A percentile compares a stretch with the other conserved stretches of the same genome.
Evolutionary conservation across 2,329 filamentous ascomycete genomes (phyloP).

Genomic region (Dactylellina parvicollis): DNA sequence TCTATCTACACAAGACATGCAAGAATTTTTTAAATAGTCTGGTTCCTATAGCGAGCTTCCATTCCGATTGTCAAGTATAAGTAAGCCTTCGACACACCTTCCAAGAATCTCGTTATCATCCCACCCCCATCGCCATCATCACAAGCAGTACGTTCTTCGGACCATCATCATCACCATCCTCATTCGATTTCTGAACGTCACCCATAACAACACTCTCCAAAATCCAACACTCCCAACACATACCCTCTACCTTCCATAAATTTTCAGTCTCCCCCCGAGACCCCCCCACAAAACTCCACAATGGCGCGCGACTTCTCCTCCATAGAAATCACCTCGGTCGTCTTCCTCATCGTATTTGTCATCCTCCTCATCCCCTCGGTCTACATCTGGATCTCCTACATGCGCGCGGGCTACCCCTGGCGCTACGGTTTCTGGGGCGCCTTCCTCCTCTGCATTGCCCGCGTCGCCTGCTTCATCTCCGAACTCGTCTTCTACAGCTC

Average conservation of each 20-base stretch:
- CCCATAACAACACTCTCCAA: background rate
- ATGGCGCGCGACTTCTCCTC: constrained; percentile 30
- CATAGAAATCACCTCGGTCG: constrained; percentile 42
- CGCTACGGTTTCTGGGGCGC: constrained; percentile 54
- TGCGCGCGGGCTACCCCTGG: constrained; percentile 41
- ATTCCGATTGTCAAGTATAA: constrained; percentile 27
- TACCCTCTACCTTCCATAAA: background rate
- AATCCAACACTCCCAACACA: constrained; percentile 34
- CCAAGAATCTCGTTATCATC: constrained; percentile 5
- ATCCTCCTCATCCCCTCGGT: constrained; percentile 40
- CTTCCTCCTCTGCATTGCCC: constrained; percentile 43
- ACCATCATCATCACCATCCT: background rate
- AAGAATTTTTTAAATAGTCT: too few species aligned
- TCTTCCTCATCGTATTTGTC: constrained; percentile 36
- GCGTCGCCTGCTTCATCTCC: constrained; percentile 49
- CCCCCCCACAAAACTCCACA: background rate
- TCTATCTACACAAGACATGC: too few species aligned
- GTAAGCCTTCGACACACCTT: constrained; percentile 5
- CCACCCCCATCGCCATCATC: constrained; percentile 15
- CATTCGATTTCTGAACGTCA: background rate
- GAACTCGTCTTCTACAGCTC: constrained; percentile 49
- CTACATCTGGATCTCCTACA: constrained; percentile 45
- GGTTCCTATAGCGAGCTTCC: background rate
- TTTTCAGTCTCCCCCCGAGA: background rate
- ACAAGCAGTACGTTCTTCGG: background rate